Evolutionary conservation across 2,329 filamentous ascomycete species (phyloP).

Genomic region (Phialophora verrucosa): DNA sequence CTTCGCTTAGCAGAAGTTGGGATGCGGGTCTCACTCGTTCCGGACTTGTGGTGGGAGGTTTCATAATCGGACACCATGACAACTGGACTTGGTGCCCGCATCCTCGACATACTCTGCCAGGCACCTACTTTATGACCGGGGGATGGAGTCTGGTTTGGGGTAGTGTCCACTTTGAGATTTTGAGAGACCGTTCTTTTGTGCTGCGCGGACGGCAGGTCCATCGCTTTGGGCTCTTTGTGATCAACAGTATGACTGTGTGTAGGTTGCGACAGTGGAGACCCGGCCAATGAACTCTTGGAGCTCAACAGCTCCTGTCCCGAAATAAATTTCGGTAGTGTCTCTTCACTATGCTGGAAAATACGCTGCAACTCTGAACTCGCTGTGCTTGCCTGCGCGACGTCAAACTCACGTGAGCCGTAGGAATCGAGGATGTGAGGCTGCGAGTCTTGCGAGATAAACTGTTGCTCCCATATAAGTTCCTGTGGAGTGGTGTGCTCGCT

Average conservation of each 20-base stretch:
- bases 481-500: slow-evolving; percentile 39
- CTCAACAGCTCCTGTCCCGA: slow-evolving; percentile 28
- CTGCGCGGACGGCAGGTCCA: slow-evolving; percentile 1
- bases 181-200: slow-evolving; percentile 21
- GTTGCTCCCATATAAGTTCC: slow-evolving; percentile 36
- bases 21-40: slow-evolving; percentile 32
- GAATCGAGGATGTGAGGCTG: slow-evolving; percentile 28
- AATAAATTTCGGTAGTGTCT: slow-evolving; percentile 23
- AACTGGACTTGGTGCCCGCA: slow-evolving; percentile 47
- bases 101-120: slow-evolving; percentile 17
- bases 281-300: slow-evolving; percentile 19
- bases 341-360: slow-evolving; percentile 13
- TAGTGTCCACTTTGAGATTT: slow-evolving; percentile 29
- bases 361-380: slow-evolving; percentile 19
- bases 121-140: slow-evolving; percentile 19
- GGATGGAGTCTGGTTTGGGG: slow-evolving; percentile 18
- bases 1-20: slow-evolving; percentile 40
- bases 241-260: slow-evolving; percentile 41
- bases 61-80: slow-evolving; percentile 50
- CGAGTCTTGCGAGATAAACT: slow-evolving; percentile 29
- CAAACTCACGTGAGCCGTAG: slow-evolving; percentile 16
- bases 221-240: slow-evolving; percentile 31
- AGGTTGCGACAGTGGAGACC: slow-evolving; percentile 40
- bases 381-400: slow-evolving; percentile 7
- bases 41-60: slow-evolving; percentile 5